Conservation (phyloP, 23 red algal species). For the Cyanidiococcus yangmingshanensis region DNA sequence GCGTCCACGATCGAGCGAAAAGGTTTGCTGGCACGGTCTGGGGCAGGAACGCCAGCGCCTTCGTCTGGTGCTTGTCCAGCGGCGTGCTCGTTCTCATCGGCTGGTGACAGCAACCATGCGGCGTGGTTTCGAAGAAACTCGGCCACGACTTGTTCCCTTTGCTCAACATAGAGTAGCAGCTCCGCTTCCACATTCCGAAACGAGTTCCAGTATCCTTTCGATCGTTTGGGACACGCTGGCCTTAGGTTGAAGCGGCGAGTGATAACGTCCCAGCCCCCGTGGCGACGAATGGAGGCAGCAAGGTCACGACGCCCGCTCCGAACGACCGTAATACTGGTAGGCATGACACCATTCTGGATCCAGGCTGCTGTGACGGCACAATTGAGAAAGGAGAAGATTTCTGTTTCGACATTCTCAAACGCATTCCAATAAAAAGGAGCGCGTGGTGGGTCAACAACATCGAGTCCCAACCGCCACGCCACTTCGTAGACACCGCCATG, state of each 20-base stretch:
- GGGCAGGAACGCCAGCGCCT: background rate
- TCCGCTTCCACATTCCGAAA: conserved; percentile 35
- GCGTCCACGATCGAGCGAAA: background rate
- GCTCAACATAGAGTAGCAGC: conserved; percentile 33
- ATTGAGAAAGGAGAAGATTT: conserved; percentile 34
- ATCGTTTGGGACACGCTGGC: conserved; percentile 26
- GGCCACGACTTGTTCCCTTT: conserved; percentile 23
- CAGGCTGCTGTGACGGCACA: conserved; percentile 28
- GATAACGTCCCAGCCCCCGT: conserved; percentile 61
- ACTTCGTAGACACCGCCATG: conserved; percentile 61
- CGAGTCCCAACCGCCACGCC: conserved; percentile 35
- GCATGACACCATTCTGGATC: conserved; percentile 34
- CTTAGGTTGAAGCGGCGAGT: conserved; percentile 44
- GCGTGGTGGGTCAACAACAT: conserved; percentile 25
- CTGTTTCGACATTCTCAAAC: conserved; percentile 36
- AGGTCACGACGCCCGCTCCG: conserved; percentile 49
- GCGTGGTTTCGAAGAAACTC: conserved; percentile 24
- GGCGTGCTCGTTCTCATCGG: background rate
- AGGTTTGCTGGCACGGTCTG: background rate
- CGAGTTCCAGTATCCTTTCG: conserved; percentile 51
- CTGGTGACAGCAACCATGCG: background rate
- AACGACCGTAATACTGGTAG: conserved; percentile 37
- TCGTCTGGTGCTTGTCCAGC: background rate
- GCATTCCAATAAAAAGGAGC: conserved; percentile 28
- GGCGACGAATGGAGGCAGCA: conserved; percentile 51